phyloP scores from a whole-genome alignment of 148 eudicot species.

The Camellia lanceoleosa region DNA sequence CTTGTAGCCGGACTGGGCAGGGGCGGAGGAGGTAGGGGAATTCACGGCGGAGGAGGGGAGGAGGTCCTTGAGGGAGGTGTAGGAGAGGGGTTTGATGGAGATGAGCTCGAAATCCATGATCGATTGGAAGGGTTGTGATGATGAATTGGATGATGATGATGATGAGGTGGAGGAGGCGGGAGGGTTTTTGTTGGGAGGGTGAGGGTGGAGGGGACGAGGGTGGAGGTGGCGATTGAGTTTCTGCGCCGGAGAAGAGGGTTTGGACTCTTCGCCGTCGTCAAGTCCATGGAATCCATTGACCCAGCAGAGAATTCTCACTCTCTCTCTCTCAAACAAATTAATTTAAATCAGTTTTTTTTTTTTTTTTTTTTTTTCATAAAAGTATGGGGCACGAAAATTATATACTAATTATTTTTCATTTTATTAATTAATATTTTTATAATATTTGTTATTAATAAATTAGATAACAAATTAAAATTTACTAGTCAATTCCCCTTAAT shows the following conservation, averaged over 20 bases:
- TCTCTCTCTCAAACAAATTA: no score
- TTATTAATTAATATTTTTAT: no score
- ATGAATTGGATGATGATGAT: constrained; percentile 20
- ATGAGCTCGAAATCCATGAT: constrained; percentile 43
- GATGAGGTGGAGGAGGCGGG: constrained; percentile 2
- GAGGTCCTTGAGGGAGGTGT: constrained; percentile 66
- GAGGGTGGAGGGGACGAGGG: constrained; percentile 18
- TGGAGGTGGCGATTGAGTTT: constrained; percentile 26
- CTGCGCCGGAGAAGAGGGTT: constrained; percentile 26
- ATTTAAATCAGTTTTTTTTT: no score
- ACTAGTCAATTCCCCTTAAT: no score
- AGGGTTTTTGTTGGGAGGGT: constrained; percentile 6
- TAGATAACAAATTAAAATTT: no score
- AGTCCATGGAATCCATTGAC: no score
- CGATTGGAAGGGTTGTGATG: constrained; percentile 18
- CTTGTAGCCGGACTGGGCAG: constrained; percentile 37
- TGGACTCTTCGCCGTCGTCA: neutral
- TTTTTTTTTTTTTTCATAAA: no score
- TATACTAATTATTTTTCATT: no score
- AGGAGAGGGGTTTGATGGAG: constrained; percentile 38
- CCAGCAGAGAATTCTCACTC: neutral
- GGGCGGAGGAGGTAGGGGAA: constrained; percentile 31
- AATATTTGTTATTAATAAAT: no score
- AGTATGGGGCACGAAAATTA: no score
- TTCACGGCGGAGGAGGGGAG: constrained; percentile 40